Percentiles rank a stretch among this genome's conserved stretches.
phyloP scores from a whole-genome alignment of 768 basidiomycete genomes.

The Termitomyces sp. region DNA sequence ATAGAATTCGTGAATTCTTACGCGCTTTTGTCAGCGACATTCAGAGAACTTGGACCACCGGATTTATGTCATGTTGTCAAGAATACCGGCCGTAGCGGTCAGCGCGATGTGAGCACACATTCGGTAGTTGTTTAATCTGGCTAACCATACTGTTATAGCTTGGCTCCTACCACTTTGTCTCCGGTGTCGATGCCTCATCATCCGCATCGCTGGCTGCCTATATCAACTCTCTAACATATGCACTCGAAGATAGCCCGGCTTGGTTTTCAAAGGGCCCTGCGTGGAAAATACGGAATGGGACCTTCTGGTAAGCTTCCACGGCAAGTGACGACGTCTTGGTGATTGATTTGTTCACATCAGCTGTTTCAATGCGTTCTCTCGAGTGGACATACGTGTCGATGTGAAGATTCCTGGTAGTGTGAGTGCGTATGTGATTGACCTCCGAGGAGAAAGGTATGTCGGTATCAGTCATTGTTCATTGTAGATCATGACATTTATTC shows the following conservation, averaged over 20 bases:
- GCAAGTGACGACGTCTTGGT: neutral
- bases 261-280: slow-evolving; percentile 87
- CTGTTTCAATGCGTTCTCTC: slow-evolving; percentile 97
- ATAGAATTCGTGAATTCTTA: slow-evolving; percentile 16
- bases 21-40: slow-evolving; percentile 63
- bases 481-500: neutral
- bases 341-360: slow-evolving; percentile 32
- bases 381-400: slow-evolving; percentile 95
- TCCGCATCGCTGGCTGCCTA: slow-evolving; percentile 98
- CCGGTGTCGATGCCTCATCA: slow-evolving; percentile 98
- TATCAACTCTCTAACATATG: slow-evolving; percentile 96
- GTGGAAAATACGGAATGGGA: slow-evolving; percentile 93
- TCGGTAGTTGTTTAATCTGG: neutral
- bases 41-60: slow-evolving; percentile 95
- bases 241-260: slow-evolving; percentile 84
- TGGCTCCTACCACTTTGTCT: slow-evolving; percentile 96
- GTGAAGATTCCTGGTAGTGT: slow-evolving; percentile 99
- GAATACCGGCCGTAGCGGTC: slow-evolving; percentile 77
- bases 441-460: slow-evolving; percentile 88
- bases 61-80: slow-evolving; percentile 97
- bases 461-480: neutral
- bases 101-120: slow-evolving; percentile 73
- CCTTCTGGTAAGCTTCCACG: slow-evolving; percentile 70
- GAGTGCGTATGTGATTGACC: slow-evolving; percentile 87
- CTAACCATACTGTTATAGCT: slow-evolving; percentile 44